Evolutionary conservation across 139 green algal genomes (phyloP).

Genomic region (Edaphochlamys debaryana): DNA sequence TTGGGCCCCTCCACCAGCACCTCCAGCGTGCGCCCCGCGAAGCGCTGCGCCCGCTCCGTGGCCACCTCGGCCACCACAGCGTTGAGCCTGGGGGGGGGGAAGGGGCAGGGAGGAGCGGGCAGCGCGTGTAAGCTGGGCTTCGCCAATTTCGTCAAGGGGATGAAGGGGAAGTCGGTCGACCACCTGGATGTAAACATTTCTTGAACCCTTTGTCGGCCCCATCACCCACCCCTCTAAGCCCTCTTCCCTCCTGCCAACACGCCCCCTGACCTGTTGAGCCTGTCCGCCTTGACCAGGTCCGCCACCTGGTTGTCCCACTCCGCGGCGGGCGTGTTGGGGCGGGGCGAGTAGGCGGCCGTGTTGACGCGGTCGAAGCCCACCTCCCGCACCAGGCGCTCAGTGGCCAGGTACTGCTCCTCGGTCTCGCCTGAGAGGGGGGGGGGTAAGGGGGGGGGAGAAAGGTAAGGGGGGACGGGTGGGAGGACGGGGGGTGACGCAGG

Average conservation of each 20-base stretch:
- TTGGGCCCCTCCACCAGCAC: constrained; percentile 94
- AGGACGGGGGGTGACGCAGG: no score
- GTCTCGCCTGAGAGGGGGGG: constrained; percentile 78
- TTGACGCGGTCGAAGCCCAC: constrained; percentile 97
- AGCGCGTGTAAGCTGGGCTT: no score
- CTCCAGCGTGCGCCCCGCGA: constrained; percentile 73
- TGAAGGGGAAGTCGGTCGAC: no score
- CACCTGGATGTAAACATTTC: no score
- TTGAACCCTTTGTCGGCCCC: no score
- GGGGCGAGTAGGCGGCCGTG: constrained; percentile 89
- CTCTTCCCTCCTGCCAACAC: no score
- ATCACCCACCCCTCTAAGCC: no score
- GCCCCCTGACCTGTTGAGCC: constrained; percentile 76
- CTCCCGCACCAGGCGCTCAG: constrained; percentile 84
- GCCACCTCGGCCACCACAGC: constrained; percentile 87
- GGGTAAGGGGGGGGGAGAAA: no score
- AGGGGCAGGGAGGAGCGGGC: no score
- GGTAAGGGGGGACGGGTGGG: no score
- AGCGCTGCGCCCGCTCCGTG: constrained; percentile 88
- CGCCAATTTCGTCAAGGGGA: no score
- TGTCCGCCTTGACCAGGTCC: constrained; percentile 95
- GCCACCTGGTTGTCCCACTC: constrained; percentile 87
- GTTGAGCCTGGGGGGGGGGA: constrained; percentile 75
- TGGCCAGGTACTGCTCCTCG: constrained; percentile 95
- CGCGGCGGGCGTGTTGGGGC: constrained; percentile 94